Conservation (phyloP, 768 basidiomycete species). For the Lentinula raphanica region DNA sequence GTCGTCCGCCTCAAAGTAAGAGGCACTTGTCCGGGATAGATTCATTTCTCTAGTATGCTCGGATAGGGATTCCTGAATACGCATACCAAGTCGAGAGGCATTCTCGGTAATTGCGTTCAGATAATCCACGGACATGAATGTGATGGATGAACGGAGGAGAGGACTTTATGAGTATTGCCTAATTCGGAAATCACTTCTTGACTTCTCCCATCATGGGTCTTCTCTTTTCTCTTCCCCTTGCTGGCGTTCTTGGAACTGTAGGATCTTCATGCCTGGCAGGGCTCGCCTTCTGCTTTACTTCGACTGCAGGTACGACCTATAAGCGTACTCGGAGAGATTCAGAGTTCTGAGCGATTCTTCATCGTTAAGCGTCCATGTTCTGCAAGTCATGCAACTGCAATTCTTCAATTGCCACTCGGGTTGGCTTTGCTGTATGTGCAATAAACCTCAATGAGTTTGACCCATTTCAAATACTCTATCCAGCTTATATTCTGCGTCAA, state of each 20-base stretch:
- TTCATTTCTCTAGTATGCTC: conserved; percentile 74
- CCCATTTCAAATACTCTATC: background rate
- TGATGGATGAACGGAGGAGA: background rate
- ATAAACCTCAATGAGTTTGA: background rate
- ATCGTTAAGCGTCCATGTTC: conserved; percentile 75
- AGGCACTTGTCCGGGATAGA: conserved; percentile 48
- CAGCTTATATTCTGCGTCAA: conserved; percentile 94
- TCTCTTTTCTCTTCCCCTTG: conserved; percentile 66
- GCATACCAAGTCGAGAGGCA: conserved; percentile 76
- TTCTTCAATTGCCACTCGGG: conserved; percentile 94
- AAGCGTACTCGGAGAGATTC: conserved; percentile 9
- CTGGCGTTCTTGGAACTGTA: conserved; percentile 62
- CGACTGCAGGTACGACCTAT: conserved; percentile 58
- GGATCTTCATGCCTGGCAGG: conserved; percentile 82
- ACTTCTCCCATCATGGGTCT: conserved; percentile 51
- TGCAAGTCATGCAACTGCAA: conserved; percentile 99
- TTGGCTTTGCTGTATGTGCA: conserved; percentile 81
- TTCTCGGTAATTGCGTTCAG: conserved; percentile 67
- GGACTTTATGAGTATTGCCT: background rate
- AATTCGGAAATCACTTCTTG: background rate
- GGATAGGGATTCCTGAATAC: conserved; percentile 77
- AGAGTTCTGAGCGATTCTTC: conserved; percentile 12
- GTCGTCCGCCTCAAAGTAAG: conserved; percentile 77
- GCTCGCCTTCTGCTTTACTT: conserved; percentile 81
- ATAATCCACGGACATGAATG: conserved; percentile 38